Percentiles rank a stretch among this genome's conserved stretches.
These are phyloP conservation scores for Pseudogymnoascus sp. DNA, from an alignment of 2,329 filamentous ascomycete genomes.

Conservation along the genomic window DNA sequence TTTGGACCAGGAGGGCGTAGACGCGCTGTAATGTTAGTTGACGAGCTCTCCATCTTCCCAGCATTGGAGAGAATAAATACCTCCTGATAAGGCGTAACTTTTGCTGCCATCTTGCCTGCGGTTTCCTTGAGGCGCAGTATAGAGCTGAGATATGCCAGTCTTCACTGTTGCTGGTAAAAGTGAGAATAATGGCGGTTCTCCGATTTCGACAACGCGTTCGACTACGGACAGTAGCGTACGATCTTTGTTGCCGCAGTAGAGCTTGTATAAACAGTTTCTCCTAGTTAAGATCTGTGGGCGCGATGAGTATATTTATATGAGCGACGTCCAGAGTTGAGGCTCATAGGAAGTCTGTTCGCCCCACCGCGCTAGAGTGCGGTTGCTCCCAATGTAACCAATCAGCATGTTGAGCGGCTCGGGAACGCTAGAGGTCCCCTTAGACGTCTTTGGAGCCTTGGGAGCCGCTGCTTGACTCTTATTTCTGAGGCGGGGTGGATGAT, in stretches of 20 bases:
- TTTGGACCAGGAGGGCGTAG: constrained; percentile 51
- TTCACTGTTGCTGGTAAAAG: not conserved
- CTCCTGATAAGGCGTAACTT: constrained; percentile 2
- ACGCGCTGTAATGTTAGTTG: constrained; percentile 26
- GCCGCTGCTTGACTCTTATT: not conserved
- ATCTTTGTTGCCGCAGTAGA: not conserved
- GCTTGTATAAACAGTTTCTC: not conserved
- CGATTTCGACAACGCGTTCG: too few relatives aligned
- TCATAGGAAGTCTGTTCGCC: not conserved
- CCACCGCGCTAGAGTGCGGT: not conserved
- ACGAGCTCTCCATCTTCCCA: not conserved
- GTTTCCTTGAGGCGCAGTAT: not conserved
- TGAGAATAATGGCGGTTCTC: not conserved
- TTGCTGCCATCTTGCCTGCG: not conserved
- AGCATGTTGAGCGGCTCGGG: not conserved
- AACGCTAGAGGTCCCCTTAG: not conserved
- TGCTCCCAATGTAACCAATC: constrained; percentile 6
- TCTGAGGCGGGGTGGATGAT: not conserved
- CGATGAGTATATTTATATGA: not conserved
- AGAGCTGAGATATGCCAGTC: not conserved
- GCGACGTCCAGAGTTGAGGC: not conserved
- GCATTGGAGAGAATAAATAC: not conserved
- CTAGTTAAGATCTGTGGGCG: not conserved
- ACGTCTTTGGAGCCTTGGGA: not conserved
- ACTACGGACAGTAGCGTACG: not conserved